Evolutionary conservation across 805 yeast species (phyloP), one percentile per base, ranked within the genome.

Genomic region (Starmerella vaccinii): DNA sequence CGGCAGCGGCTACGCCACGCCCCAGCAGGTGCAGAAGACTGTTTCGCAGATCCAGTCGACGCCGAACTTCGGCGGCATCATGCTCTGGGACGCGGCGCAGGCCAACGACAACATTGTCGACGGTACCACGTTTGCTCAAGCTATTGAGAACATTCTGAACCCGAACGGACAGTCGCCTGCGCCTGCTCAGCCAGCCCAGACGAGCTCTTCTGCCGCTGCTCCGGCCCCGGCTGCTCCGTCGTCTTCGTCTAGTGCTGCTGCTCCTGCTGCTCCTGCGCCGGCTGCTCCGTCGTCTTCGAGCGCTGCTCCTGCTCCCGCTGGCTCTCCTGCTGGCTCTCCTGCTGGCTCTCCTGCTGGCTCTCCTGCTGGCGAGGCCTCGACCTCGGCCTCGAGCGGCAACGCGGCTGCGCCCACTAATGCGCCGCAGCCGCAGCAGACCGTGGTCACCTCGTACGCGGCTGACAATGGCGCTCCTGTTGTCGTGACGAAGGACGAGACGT

Each of bases 11-110:
- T 80, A 79, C 56, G 57, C 49, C 18, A 74, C 56, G 8, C 35
- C 72, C 57, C 68, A 71, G 39, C 66, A 69, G 44, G 57, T 67
- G 51, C 53, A 54, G 41, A 42, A 51, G 9, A 52, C 63, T 24
- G 48, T 63, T 39, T 42, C 55, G 23, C 29, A 48, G 29, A 56
- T 72, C 26, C n/a, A 33, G 43, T 58, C 64, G 37, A 46, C 64
- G 49, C 55, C 71, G 3, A 72, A 77, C 53, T 76, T 88, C 58
- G 82, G 82, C 21, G 84, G 88, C 30, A 76, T 89, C 61, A 78
- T 82, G 75, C 69, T 88, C 54, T 89, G 97, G 97, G 95, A 87
- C 58, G 84, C 87, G 15, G 71, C 82, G 9, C 78, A 77, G 56
- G 76, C 76, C 18, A 74, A 75, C 59, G 65, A 71, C 52, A 73